Base-by-base conservation (phyloP, 306 rosid genomes). In the Vicia villosa region DNA sequence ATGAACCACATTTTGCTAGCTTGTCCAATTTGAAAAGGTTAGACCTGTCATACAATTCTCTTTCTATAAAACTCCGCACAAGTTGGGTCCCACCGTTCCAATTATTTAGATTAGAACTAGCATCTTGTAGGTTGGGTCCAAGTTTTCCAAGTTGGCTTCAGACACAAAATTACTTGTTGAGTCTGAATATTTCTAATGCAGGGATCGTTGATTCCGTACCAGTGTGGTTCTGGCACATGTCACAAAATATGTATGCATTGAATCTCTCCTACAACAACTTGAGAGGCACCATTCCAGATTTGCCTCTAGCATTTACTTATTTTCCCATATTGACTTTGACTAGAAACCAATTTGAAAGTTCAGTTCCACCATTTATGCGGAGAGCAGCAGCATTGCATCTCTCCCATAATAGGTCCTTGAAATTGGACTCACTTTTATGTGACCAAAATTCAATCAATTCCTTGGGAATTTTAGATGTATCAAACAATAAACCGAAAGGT, bases 401-500 rank as follows among this genome's bases (percentile, higher is more conserved):
- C 14, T 63, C 54, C 2, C 47, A 62, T 19, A 62, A 62, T 19
- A 38, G 16, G 19, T 62, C 38, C 43, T 38, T 50, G 10, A 11
- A 38, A 38, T 14, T 17, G 19, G 67, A 54, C 24, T 54, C 60
- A 21, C 26, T 19, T 54, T 54, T 54, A 19, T 21, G 60, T 54
- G 34, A 21, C 67, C 6, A 62, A 38, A 37, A 45, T 11, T 19
- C 50, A 17, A 0, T 5, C 6, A n/a, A 19, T 4, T 12, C 49
- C 16, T 62, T 62, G 50, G 67, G 67, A 38, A 62, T 62, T 62
- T 61, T 61, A 37, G 67, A 61, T 17, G 30, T 61, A 9, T 61
- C 49, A 10, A 61, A 36, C 49, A 61, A 61, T 61, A 32, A 37
- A 10, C 24, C 37, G 14, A 36, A 17, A 5, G 67, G 50, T 4